Evolutionary conservation across 129 eudicot genomes (phyloP).

Genomic region (Centaurea solstitialis): DNA sequence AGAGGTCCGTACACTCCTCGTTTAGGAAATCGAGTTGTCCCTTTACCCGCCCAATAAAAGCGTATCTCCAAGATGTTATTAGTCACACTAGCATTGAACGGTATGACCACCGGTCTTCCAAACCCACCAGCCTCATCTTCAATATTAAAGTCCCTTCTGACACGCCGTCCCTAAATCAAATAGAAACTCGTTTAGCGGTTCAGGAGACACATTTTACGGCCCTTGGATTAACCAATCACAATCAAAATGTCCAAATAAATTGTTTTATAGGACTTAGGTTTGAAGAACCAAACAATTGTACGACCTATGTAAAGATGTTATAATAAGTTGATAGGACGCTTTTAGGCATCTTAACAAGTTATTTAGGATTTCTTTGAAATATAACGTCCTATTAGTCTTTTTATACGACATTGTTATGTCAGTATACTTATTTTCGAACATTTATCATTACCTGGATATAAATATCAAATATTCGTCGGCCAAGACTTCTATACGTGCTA

Average conservation of each 20-base stretch:
- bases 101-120: slow-evolving; percentile 39
- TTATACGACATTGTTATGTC: neutral
- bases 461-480: slow-evolving; percentile 78
- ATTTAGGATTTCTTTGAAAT: neutral
- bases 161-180: slow-evolving; percentile 54
- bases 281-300: neutral
- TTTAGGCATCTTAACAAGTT: neutral
- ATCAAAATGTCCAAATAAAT: neutral
- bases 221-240: slow-evolving; percentile 1
- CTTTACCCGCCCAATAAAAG: slow-evolving; percentile 85
- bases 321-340: neutral
- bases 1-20: slow-evolving; percentile 94
- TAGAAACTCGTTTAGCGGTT: neutral
- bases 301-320: neutral
- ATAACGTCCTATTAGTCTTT: neutral
- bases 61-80: slow-evolving; percentile 71
- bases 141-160: slow-evolving; percentile 59
- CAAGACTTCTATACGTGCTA: slow-evolving; percentile 58
- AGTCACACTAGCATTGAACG: slow-evolving; percentile 50
- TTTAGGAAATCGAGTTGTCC: slow-evolving; percentile 77
- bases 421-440: neutral
- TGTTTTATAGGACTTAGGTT: neutral
- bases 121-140: slow-evolving; percentile 64
- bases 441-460: slow-evolving; percentile 69
- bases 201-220: neutral